phyloP scores from a whole-genome alignment of 2,329 filamentous ascomycete genomes.

The Pseudocercospora eumusae region DNA sequence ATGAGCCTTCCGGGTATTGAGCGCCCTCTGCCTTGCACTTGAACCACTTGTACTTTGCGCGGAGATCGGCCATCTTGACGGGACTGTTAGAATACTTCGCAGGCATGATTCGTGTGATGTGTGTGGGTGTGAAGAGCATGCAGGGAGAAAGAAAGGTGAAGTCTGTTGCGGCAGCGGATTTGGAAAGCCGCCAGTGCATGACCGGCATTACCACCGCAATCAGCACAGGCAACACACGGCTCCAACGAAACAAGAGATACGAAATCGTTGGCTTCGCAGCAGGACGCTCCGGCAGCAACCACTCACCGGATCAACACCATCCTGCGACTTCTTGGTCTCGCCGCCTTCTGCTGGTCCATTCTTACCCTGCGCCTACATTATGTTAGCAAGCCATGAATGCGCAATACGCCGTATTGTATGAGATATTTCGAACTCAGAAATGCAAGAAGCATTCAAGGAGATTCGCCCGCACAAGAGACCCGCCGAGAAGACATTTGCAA shows the following conservation, averaged over 20 bases:
- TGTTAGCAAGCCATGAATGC: constrained; percentile 25
- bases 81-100: not conserved
- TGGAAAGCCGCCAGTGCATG: not conserved
- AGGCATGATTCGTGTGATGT: not conserved
- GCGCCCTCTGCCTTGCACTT: constrained; percentile 22
- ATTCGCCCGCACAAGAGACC: not conserved
- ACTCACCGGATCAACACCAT: constrained; percentile 14
- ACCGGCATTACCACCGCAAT: not conserved
- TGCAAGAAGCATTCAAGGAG: not conserved
- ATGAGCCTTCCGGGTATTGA: constrained; percentile 20
- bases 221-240: not conserved
- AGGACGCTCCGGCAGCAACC: constrained; percentile 1
- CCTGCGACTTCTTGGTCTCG: not conserved
- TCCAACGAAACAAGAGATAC: not conserved
- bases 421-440: not conserved
- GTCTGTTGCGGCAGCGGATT: not conserved
- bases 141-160: not conserved
- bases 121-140: not conserved
- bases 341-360: not conserved
- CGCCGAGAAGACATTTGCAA: not conserved
- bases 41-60: constrained; percentile 24
- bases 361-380: constrained; percentile 20
- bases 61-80: constrained; percentile 13
- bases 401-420: not conserved
- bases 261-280: constrained; percentile 1